Base-by-base conservation (phyloP, 768 basidiomycete species). In the Mycena rosella region DNA sequence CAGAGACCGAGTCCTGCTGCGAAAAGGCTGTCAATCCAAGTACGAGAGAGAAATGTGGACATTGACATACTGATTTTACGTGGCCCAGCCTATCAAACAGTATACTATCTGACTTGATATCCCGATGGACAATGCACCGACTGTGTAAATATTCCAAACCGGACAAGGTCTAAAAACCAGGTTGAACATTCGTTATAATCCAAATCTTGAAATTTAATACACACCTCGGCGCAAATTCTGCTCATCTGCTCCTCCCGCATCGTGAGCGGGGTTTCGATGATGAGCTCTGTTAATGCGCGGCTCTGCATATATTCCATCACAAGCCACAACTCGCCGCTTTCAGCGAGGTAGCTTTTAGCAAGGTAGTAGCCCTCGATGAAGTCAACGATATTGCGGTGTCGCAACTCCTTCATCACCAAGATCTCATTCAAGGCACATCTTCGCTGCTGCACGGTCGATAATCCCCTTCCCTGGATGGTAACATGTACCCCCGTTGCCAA, bases 281-380 rank as follows among this genome's bases (percentile, higher is more conserved):
- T 98, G 53, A 99, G 91, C 80, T 99, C 96, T 22, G 96, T 98
- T 75, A 99, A 83, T 15, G 96, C 96, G 45, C 96, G 96, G 59
- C 96, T 95, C 78, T 98, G 96, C 96, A 98, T 97, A 76, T 94
- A 96, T 81, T 98, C 96, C 96, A 96, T 97, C 65, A 97, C 95
- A 48, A 98, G 95, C 96, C 96, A 98, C 26, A 97, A 87, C 75
- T 96, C 95, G n/a, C n/a, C n/a, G 56, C 86, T 91, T 79, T 92
- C 92, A 56, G 97, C 88, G 44, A 97, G 87, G n/a, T n/a, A n/a
- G n/a, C n/a, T n/a, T n/a, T n/a, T n/a, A n/a, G n/a, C n/a, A n/a
- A n/a, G n/a, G n/a, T n/a, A n/a, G 79, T 96, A 97, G 24, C 94
- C 89, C 5, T 96, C 94, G 40, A 97, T 80, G 80, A 94, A 98